These are phyloP conservation scores for Backusella parvicylindrica DNA, from an alignment of 192 early-diverging fungal species.

Conservation along the genomic window DNA sequence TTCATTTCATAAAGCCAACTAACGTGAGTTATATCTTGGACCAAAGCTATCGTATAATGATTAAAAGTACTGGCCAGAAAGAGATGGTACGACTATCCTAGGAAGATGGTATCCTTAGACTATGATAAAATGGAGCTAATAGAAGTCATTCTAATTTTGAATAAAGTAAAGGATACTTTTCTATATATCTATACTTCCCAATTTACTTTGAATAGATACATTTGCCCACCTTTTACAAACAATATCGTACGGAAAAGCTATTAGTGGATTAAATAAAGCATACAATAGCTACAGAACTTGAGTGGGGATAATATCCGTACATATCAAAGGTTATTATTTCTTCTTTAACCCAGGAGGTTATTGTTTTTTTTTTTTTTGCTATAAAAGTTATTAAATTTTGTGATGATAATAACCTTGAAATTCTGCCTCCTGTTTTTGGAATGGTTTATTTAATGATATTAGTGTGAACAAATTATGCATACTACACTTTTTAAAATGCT, in stretches of 20 bases:
- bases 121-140: constrained; percentile 84
- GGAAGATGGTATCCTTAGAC: constrained; percentile 90
- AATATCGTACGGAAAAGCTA: constrained; percentile 54
- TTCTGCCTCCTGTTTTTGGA: too few relatives aligned
- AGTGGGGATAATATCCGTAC: background rate
- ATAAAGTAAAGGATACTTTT: constrained; percentile 37
- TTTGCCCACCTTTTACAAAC: constrained; percentile 52
- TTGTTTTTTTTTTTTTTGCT: too few relatives aligned
- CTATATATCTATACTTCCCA: constrained; percentile 43
- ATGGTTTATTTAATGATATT: too few relatives aligned
- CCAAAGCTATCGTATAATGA: constrained; percentile 47
- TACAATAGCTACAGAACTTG: constrained; percentile 13
- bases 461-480: too few relatives aligned
- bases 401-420: too few relatives aligned
- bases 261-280: constrained; percentile 41
- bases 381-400: background rate
- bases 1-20: constrained; percentile 84
- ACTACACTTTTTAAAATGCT: too few relatives aligned
- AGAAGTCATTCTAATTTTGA: constrained; percentile 88
- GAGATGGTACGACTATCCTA: constrained; percentile 45
- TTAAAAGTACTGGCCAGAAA: constrained; percentile 44
- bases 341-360: background rate
- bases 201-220: constrained; percentile 48
- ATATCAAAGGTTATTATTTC: background rate
- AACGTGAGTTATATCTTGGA: constrained; percentile 54